Evolutionary conservation across 1,139 yeast genomes (phyloP).

Genomic region (Meyerozyma guilliermondii): DNA sequence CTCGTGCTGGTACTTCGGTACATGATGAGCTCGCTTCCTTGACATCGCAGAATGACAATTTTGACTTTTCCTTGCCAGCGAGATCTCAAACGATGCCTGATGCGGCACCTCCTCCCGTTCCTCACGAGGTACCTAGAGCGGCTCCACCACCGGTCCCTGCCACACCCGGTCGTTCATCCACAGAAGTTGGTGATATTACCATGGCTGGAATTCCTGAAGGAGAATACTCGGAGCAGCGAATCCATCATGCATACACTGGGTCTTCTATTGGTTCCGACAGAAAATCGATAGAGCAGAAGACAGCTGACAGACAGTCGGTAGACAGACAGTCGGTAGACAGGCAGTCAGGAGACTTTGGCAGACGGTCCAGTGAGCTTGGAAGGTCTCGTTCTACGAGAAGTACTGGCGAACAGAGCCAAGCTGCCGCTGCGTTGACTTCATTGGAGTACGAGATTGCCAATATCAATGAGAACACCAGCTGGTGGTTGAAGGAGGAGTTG

Average conservation of each 20-base stretch:
- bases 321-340: conserved; percentile 12
- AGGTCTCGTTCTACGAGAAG: conserved; percentile 17
- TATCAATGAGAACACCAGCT: conserved; percentile 33
- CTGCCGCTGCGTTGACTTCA: conserved; percentile 22
- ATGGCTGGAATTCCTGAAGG: not conserved
- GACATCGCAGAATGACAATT: conserved; percentile 2
- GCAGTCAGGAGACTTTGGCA: conserved; percentile 6
- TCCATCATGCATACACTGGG: conserved; percentile 20
- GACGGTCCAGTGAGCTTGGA: conserved; percentile 12
- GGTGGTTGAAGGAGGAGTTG: conserved; percentile 64
- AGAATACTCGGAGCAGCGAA: conserved; percentile 7
- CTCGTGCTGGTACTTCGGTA: not conserved
- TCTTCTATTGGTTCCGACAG: conserved; percentile 18
- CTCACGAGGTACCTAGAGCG: conserved; percentile 11
- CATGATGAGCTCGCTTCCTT: not conserved
- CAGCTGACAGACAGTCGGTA: conserved; percentile 13
- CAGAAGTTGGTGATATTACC: conserved; percentile 1
- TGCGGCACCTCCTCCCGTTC: conserved; percentile 5
- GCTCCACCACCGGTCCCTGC: conserved; percentile 9
- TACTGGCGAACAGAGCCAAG: conserved; percentile 23
- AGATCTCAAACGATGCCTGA: conserved; percentile 9
- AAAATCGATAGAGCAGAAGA: conserved; percentile 11
- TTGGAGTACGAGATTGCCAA: conserved; percentile 30
- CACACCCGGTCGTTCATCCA: conserved; percentile 6
- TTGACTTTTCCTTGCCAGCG: conserved; percentile 5